A percentile compares a stretch with the other conserved stretches of the same genome.
These are phyloP conservation scores for Coniferiporia sulphurascens DNA, from an alignment of 1,284 basidiomycete species.

Conservation along the genomic window DNA sequence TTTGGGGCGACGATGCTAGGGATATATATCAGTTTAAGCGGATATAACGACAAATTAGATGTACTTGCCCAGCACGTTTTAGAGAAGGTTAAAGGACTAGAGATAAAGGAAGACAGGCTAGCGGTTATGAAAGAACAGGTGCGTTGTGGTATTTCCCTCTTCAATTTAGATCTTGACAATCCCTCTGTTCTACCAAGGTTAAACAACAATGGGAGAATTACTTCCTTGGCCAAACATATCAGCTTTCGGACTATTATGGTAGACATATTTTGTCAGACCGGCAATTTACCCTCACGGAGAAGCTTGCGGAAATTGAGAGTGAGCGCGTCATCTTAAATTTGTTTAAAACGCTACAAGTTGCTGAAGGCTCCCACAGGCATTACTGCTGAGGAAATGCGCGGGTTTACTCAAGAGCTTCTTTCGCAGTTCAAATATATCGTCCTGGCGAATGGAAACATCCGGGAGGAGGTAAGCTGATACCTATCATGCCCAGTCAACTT, in stretches of 20 bases:
- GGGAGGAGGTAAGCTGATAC: constrained; percentile 57
- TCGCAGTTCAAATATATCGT: constrained; percentile 70
- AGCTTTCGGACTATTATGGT: constrained; percentile 76
- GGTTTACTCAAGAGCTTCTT: constrained; percentile 62
- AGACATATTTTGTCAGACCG: constrained; percentile 67
- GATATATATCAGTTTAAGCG: constrained; percentile 67
- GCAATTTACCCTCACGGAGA: constrained; percentile 81
- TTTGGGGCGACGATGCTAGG: constrained; percentile 67
- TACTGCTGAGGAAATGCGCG: constrained; percentile 67
- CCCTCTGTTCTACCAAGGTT: constrained; percentile 36
- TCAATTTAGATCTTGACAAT: not conserved
- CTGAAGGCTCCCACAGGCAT: constrained; percentile 42
- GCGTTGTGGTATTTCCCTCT: constrained; percentile 16
- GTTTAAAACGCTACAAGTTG: not conserved
- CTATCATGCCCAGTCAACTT: not conserved
- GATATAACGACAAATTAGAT: constrained; percentile 93
- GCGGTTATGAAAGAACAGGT: constrained; percentile 85
- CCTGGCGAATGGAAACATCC: constrained; percentile 83
- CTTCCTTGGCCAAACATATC: constrained; percentile 80
- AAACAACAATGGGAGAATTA: constrained; percentile 83
- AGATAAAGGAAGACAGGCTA: constrained; percentile 71
- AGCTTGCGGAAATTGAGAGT: constrained; percentile 76
- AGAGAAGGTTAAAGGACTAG: constrained; percentile 64
- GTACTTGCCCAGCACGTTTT: constrained; percentile 77
- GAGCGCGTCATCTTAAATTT: constrained; percentile 30